Evolutionary conservation across 2,329 filamentous ascomycete species (phyloP), one percentile per base, ranked within the genome.

Genomic region (Ceratocystis huliohia): DNA sequence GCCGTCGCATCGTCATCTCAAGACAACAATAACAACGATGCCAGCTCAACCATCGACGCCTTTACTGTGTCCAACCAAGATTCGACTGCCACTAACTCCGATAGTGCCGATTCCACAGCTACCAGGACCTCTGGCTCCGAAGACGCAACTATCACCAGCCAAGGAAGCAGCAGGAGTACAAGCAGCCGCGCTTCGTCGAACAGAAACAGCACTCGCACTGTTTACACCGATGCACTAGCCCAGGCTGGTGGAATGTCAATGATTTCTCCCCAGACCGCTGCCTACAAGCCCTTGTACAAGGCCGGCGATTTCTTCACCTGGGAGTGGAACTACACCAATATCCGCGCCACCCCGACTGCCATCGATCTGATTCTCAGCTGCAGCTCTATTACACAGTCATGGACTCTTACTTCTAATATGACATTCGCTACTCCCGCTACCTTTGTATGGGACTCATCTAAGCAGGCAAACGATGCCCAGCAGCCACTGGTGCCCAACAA

Each of bases 281-380:
- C 74, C 3, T 75, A 75, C 10, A 76, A 77, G 30, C 76, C 80
- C 67, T 77, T 84, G 50, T 86, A 82, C 78, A 83, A 83, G 72
- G 83, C 87, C 68, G 81, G 82, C 68, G 80, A 85, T 71, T 77
- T 77, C 57, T 76, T 86, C 56, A 86, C 83, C 15, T 84, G 82
- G 74, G 79, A 75, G 61, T 88, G 84, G 84, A 87, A 87, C 75
- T 87, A 86, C 76, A 87, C 85, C 2, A 80, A 80, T 57, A 73
- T 88, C 37, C 76, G 79, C 66, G 82, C 76, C 30, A 81, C 78
- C 1, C 85, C 85, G 1, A 84, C 81, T 2, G 84, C 83, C 50
- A 72, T 88, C 67, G 83, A 87, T 69, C 76, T 87, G 15, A 73
- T 85, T 67, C 77, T 84, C 44, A 82, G 81, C 69, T 84, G 82